These are phyloP conservation scores for Colletotrichum neosansevieriae DNA, from an alignment of 2,329 filamentous ascomycete species.

Conservation along the genomic window DNA sequence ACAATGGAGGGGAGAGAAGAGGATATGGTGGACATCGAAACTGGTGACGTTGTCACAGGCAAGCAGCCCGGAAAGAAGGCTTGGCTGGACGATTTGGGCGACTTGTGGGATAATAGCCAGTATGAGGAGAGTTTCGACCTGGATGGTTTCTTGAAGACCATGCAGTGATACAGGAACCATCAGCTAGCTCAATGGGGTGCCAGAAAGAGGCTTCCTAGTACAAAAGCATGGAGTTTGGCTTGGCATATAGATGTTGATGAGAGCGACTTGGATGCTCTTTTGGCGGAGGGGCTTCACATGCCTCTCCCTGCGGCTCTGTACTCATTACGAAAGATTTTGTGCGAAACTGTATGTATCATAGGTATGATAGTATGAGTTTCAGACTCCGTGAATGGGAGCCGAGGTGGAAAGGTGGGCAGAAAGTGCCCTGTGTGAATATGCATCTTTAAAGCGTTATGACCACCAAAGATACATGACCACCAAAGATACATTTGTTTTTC, in stretches of 20 bases:
- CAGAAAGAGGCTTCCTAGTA: neutral
- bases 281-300: slow-evolving; percentile 9
- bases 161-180: slow-evolving; percentile 67
- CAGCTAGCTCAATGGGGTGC: neutral
- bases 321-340: slow-evolving; percentile 33
- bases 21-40: slow-evolving; percentile 93
- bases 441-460: slow-evolving; percentile 20
- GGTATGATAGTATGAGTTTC: slow-evolving; percentile 19
- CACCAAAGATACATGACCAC: neutral
- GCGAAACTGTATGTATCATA: slow-evolving; percentile 32
- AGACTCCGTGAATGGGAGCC: slow-evolving; percentile 3
- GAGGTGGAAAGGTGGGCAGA: neutral
- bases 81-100: slow-evolving; percentile 93
- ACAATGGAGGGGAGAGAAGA: slow-evolving; percentile 74
- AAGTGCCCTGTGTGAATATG: slow-evolving; percentile 8
- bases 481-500: neutral
- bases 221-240: slow-evolving; percentile 37
- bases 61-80: slow-evolving; percentile 97
- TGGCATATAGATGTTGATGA: slow-evolving; percentile 34
- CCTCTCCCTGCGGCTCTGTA: slow-evolving; percentile 28
- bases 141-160: slow-evolving; percentile 93
- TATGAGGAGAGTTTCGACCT: slow-evolving; percentile 99
- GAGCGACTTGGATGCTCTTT: slow-evolving; percentile 29
- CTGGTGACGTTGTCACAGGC: slow-evolving; percentile 80
- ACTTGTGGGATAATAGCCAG: slow-evolving; percentile 96